Evolutionary conservation across 225 moss, liverwort and hornwort species (phyloP).

Genomic region (Straminergon stramineum): DNA sequence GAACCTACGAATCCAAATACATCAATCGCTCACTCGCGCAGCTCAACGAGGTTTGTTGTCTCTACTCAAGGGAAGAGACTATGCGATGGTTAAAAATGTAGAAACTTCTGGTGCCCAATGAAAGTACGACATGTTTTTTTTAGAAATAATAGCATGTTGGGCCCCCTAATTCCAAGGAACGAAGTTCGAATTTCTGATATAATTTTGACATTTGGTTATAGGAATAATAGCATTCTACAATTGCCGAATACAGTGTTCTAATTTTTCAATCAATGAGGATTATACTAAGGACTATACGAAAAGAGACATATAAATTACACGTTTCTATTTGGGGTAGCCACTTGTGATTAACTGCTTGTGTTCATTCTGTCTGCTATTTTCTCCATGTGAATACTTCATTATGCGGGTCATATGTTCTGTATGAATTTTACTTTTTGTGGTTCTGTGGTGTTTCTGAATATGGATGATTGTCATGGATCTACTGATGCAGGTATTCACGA

Average conservation of each 20-base stretch:
- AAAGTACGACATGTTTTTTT: not conserved
- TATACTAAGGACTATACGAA: not conserved
- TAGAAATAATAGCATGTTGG: not conserved
- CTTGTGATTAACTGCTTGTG: not conserved
- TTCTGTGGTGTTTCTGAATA: not conserved
- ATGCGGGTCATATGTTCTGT: not conserved
- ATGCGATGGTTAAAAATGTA: not conserved
- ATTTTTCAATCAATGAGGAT: not conserved
- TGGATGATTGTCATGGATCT: not conserved
- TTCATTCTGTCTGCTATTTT: not conserved
- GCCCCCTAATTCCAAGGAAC: not conserved
- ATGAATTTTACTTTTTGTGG: not conserved
- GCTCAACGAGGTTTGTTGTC: constrained; percentile 49
- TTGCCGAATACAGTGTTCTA: not conserved
- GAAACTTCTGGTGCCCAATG: not conserved
- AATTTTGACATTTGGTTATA: not conserved
- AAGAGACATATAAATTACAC: not conserved
- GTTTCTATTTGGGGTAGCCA: not conserved
- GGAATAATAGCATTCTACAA: not conserved
- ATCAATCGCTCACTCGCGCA: constrained; percentile 71
- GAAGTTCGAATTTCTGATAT: not conserved
- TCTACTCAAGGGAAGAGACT: not conserved
- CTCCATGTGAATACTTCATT: not conserved
- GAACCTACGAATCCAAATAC: constrained; percentile 61
- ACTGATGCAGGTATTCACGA: constrained; percentile 49